Conservation (phyloP, 2,329 filamentous ascomycete species). For the Dendrostoma leiphaemia region DNA sequence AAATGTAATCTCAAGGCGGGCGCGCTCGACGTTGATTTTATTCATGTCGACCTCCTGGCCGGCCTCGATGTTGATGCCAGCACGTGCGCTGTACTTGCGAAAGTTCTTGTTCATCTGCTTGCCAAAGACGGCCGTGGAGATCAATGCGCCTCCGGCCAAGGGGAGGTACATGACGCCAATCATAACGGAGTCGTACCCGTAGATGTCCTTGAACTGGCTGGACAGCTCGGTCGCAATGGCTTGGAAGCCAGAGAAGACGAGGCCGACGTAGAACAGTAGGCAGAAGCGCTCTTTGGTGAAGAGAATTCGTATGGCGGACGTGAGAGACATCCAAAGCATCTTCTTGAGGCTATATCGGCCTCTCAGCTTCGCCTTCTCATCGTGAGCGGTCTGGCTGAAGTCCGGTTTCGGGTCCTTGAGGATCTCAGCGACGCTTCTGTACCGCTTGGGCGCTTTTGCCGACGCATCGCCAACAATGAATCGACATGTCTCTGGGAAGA, state of each 20-base stretch:
- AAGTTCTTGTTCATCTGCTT: conserved; percentile 62
- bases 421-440: conserved; percentile 23
- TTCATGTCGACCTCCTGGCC: conserved; percentile 38
- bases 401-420: conserved; percentile 16
- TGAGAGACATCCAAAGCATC: conserved; percentile 29
- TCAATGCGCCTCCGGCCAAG: conserved; percentile 34
- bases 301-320: conserved; percentile 30
- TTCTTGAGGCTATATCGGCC: conserved; percentile 16
- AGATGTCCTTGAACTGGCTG: conserved; percentile 30
- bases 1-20: conserved; percentile 32
- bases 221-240: conserved; percentile 32
- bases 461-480: conserved; percentile 44
- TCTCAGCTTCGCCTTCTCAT: conserved; percentile 1
- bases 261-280: conserved; percentile 32
- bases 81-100: conserved; percentile 45
- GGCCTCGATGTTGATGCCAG: conserved; percentile 47
- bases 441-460: conserved; percentile 28
- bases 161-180: conserved; percentile 44
- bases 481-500: conserved; percentile 44
- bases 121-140: conserved; percentile 38
- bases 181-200: conserved; percentile 34
- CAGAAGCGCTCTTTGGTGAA: conserved; percentile 34
- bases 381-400: background rate
- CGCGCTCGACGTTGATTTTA: conserved; percentile 36
- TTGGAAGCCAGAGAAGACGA: conserved; percentile 34